phyloP scores from a whole-genome alignment of 2,329 filamentous ascomycete genomes.

The Ceratocystis eucalypticola region DNA sequence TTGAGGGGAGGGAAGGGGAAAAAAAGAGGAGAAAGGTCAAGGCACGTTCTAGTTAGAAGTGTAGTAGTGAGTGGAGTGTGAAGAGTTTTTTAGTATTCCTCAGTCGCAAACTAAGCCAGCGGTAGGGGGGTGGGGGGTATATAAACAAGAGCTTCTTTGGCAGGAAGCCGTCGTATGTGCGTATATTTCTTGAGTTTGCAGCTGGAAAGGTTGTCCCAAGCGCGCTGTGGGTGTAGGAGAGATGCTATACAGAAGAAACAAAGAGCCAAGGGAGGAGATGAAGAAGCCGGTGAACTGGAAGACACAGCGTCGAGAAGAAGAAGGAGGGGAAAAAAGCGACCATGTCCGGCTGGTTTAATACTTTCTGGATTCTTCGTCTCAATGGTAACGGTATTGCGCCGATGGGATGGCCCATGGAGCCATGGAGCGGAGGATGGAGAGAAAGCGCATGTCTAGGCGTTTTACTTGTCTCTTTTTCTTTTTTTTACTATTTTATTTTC shows the following conservation, averaged over 20 bases:
- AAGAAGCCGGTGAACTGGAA: background rate
- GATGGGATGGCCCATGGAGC: background rate
- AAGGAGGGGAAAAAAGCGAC: background rate
- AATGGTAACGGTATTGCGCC: background rate
- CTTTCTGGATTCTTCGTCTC: background rate
- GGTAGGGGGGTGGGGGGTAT: background rate
- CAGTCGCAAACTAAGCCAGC: background rate
- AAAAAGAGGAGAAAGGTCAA: background rate
- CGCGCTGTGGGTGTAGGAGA: too few species aligned
- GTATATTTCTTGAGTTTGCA: too few species aligned
- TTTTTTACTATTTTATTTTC: background rate
- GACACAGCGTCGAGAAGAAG: background rate
- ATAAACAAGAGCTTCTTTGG: background rate
- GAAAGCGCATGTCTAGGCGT: background rate
- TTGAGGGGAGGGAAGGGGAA: background rate
- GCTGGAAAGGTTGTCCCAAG: too few species aligned
- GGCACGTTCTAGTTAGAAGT: background rate
- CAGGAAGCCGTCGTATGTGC: background rate
- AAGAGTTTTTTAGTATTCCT: conserved; percentile 4
- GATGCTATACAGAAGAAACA: too few species aligned
- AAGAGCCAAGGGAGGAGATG: too few species aligned
- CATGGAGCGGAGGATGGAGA: conserved; percentile 4
- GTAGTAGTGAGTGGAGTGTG: background rate
- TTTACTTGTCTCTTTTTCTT: background rate
- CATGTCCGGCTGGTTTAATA: background rate